Evolutionary conservation across 2,329 filamentous ascomycete genomes (phyloP), one percentile per base, ranked within the genome.

Genomic region (Neonectria hederae): DNA sequence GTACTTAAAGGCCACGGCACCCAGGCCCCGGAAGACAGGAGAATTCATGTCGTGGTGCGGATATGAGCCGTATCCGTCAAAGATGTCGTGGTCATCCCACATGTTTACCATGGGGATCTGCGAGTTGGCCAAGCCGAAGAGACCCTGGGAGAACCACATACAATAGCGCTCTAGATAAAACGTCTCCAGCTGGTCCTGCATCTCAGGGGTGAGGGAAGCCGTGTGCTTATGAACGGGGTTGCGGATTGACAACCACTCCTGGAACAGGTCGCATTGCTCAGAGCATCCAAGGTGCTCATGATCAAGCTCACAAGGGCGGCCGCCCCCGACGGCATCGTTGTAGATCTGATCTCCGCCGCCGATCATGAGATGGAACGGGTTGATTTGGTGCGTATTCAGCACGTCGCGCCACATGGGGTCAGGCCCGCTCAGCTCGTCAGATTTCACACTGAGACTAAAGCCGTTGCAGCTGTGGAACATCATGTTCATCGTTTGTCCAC

Each of bases 401-500:
- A 98, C 93, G 76, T 99, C 96, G 59, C 95, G 90, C 96, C 97
- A 99, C 80, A 99, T 86, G 1, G 96, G 96, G 79, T 99, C 96
- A 0, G 97, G 96, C 0, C 96, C 96, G 74, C 91, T 96, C 76
- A 97, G 91, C 49, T 90, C 85, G 75, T 97, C 86, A 0, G 93
- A 82, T 66, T 97, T 90, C 24, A 92, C 92, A 61, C 87, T 91
- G 55, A 91, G 78, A 72, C 93, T 95, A 82, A 99, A 99, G 2
- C 97, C 96, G 77, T 99, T 99, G 82, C 96, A 97, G 76, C 92
- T 97, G 81, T 98, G 88, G 81, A 97, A 99, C 94, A 98, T 97
- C 76, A 97, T 92, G 80, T 98, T 97, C 96, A 99, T 99, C 2
- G 92, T 88, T 76, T 97, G 86, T 17, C 89, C 91, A 54, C 85